Conservation (phyloP, 2,329 filamentous ascomycete species). For the Exophiala lecanii-corni region DNA sequence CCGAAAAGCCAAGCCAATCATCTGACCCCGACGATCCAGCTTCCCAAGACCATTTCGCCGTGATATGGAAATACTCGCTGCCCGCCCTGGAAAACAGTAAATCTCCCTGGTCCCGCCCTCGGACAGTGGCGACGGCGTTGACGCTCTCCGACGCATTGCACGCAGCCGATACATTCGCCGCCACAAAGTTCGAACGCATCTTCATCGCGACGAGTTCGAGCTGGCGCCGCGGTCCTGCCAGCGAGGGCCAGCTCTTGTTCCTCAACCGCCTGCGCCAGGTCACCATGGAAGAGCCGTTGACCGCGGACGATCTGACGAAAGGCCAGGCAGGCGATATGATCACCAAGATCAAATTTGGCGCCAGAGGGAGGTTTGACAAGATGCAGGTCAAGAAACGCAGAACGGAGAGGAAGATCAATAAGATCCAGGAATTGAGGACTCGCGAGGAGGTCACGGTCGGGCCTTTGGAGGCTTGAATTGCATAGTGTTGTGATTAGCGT, state of each 20-base stretch:
- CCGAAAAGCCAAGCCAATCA: conserved; percentile 2
- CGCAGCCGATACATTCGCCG: conserved; percentile 77
- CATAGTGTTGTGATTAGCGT: too few species aligned
- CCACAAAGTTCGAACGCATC: conserved; percentile 58
- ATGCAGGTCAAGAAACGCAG: conserved; percentile 49
- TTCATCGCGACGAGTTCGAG: conserved; percentile 62
- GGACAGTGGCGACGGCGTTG: conserved; percentile 59
- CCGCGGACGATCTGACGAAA: conserved; percentile 60
- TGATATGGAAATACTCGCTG: conserved; percentile 25
- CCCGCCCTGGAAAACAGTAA: conserved; percentile 28
- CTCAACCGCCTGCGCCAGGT: conserved; percentile 37
- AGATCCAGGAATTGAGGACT: conserved; percentile 28
- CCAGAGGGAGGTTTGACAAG: conserved; percentile 58
- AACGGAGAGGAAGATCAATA: conserved; percentile 36
- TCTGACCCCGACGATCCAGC: not conserved
- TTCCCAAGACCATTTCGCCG: conserved; percentile 10
- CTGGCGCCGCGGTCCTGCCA: conserved; percentile 68
- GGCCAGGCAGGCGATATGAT: conserved; percentile 87
- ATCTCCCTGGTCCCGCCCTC: conserved; percentile 63
- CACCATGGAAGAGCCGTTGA: conserved; percentile 44
- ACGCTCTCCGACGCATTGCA: conserved; percentile 73
- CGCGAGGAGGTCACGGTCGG: conserved; percentile 47
- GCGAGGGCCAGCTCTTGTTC: conserved; percentile 43
- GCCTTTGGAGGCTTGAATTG: conserved; percentile 32
- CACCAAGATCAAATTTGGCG: conserved; percentile 82